These are phyloP conservation scores for Deakozyma indianensis DNA, from an alignment of 805 yeast species.

Conservation along the genomic window DNA sequence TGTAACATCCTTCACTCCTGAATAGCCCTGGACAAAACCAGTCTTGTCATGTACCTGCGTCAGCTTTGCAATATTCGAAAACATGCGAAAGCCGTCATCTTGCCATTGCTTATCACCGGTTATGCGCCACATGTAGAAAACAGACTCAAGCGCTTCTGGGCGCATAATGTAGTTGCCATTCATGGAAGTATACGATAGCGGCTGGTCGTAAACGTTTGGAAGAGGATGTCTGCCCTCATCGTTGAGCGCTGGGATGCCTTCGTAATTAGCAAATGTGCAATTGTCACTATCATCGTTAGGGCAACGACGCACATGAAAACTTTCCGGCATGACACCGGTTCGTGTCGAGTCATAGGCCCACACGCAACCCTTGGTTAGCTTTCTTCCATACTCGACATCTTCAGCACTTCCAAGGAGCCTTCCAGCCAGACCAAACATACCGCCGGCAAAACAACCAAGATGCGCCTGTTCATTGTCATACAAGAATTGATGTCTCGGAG, in stretches of 20 bases:
- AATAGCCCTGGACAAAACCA: slow-evolving; percentile 14
- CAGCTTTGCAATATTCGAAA: slow-evolving; percentile 21
- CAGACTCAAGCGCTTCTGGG: slow-evolving; percentile 49
- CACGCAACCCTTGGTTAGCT: slow-evolving; percentile 36
- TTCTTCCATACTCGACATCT: slow-evolving; percentile 28
- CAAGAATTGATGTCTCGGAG: slow-evolving; percentile 9
- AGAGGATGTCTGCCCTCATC: neutral
- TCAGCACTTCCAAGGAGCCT: slow-evolving; percentile 21
- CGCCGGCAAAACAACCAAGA: slow-evolving; percentile 38
- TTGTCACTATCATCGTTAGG: slow-evolving; percentile 24
- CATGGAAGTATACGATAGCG: slow-evolving; percentile 10
- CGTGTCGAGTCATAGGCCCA: slow-evolving; percentile 25
- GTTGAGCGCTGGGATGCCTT: slow-evolving; percentile 5
- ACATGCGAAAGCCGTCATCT: slow-evolving; percentile 36
- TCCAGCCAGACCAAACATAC: slow-evolving; percentile 37
- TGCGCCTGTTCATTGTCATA: slow-evolving; percentile 30
- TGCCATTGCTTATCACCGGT: slow-evolving; percentile 49
- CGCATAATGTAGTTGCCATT: slow-evolving; percentile 32
- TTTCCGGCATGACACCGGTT: slow-evolving; percentile 33
- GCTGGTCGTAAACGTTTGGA: slow-evolving; percentile 9
- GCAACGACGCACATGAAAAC: slow-evolving; percentile 63
- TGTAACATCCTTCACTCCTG: slow-evolving; percentile 29
- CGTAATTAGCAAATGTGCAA: slow-evolving; percentile 1
- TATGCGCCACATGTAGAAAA: slow-evolving; percentile 42
- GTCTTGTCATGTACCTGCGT: slow-evolving; percentile 7